A percentile compares a stretch with the other conserved stretches of the same genome.
Evolutionary conservation across 2,329 filamentous ascomycete species (phyloP).

Genomic region (Alternaria alternata): DNA sequence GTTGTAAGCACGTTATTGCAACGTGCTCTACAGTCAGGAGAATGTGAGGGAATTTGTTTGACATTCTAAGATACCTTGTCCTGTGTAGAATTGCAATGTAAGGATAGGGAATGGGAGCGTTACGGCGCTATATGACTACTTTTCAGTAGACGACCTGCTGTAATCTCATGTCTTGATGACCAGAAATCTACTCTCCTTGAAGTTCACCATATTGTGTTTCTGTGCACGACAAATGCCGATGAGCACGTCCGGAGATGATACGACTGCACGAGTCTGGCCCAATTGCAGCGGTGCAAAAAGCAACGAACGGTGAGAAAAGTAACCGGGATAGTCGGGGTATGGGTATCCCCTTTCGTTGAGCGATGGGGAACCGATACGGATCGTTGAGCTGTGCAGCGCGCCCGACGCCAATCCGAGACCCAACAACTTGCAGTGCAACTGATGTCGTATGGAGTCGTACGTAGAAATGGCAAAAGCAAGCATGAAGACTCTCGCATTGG

Average conservation of each 20-base stretch:
- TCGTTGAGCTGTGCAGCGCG: conserved; percentile 19
- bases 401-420: conserved; percentile 10
- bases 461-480: not conserved
- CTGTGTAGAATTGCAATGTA: conserved; percentile 48
- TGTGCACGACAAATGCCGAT: not conserved
- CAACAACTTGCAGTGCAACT: conserved; percentile 3
- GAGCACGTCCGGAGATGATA: conserved; percentile 4
- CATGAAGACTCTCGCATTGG: not conserved
- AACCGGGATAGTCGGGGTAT: conserved; percentile 13
- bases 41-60: conserved; percentile 28
- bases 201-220: conserved; percentile 2
- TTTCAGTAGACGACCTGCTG: conserved; percentile 35
- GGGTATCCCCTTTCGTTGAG: conserved; percentile 19
- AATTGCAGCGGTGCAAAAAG: conserved; percentile 11
- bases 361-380: conserved; percentile 30
- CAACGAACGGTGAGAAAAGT: conserved; percentile 10
- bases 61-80: conserved; percentile 43
- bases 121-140: conserved; percentile 42
- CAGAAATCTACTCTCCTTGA: conserved; percentile 4
- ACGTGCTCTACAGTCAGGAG: conserved; percentile 16
- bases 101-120: conserved; percentile 38
- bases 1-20: conserved; percentile 67
- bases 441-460: not conserved
- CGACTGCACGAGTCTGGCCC: not conserved
- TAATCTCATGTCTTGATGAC: conserved; percentile 39